Conservation (phyloP, 2,329 filamentous ascomycete genomes). For the Fusarium pininemorale region DNA sequence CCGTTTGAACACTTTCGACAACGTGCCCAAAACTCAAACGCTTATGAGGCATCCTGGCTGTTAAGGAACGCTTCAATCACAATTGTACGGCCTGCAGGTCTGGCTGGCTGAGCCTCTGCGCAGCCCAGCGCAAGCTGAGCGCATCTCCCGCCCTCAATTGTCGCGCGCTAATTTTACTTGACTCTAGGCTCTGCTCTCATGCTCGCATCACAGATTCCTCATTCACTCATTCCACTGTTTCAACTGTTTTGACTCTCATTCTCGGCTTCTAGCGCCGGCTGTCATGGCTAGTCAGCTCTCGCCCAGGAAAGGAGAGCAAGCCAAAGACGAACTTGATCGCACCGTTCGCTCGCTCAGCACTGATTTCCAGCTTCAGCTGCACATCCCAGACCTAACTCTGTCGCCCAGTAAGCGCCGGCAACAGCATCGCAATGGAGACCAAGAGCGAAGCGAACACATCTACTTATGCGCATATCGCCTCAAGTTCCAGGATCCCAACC, state of each 20-base stretch:
- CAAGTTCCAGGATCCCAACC: conserved; percentile 28
- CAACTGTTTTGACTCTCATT: background rate
- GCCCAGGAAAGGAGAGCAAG: conserved; percentile 1
- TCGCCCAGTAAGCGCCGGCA: conserved; percentile 40
- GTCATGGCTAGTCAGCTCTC: conserved; percentile 24
- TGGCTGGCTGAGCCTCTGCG: background rate
- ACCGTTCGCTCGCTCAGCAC: conserved; percentile 41
- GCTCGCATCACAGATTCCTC: background rate
- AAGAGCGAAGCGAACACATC: conserved; percentile 36
- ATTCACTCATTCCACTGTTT: background rate
- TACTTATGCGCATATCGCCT: conserved; percentile 35
- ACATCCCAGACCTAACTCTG: conserved; percentile 34
- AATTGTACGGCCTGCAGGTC: background rate
- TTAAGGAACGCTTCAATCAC: background rate
- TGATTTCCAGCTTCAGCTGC: conserved; percentile 40
- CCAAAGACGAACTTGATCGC: conserved; percentile 35
- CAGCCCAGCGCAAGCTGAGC: background rate
- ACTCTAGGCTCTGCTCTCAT: background rate
- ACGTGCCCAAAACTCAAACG: background rate
- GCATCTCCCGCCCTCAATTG: background rate
- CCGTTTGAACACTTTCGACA: background rate
- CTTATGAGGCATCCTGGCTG: background rate
- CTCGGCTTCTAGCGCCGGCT: conserved; percentile 1
- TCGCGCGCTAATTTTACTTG: background rate
- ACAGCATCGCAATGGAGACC: conserved; percentile 33